Evolutionary conservation across 78 protist genomes (phyloP), one percentile per base, ranked within the genome.

Genomic region (Thecamonas trahens): DNA sequence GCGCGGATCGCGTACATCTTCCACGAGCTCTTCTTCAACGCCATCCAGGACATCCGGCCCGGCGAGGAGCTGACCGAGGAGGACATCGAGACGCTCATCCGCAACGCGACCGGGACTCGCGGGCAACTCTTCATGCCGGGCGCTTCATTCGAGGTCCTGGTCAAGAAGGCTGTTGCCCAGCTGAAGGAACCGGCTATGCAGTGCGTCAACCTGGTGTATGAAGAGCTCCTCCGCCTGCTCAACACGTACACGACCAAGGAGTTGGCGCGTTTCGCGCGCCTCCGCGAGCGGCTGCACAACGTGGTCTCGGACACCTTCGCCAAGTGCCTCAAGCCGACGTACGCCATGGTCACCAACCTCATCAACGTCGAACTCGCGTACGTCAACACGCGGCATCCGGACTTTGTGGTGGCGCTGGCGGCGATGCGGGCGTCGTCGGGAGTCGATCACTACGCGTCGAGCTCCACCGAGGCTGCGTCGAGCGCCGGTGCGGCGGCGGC

Each of bases 1-100:
- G 99, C 99, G n/a, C 85, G 96, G 34, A 92, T 96, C 80, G 34
- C 52, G 38, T 74, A 80, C 61, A 74, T 96, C 31, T 94, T 90
- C 86, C 59, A 72, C 76, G 90, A 88, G 20, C 59, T 66, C 15
- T 89, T 89, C 47, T 60, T 82, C 13, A 45, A 35, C 8, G 75
- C 72, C 50, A 34, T 88, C 40, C 67, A 44, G 35, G 63, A 54
- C 24, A 61, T 91, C 58, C 76, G 75, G 88, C 15, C 35, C 35
- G 32, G 28, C 47, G 61, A 64, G 24, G 72, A 58, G 38, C 44
- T 64, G 22, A 3, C 26, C 29, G 57, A 78, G 42, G 45, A 65
- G 13, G 93, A 92, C 44, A 89, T 95, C 54, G 45, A 81, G 29
- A 86, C 81, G 24, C 87, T 86, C 29, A 83, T 95, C 83, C 44